Evolutionary conservation across 108 stramenopile genomes (phyloP), one percentile per base, ranked within the genome.

Genomic region (Nitzschia sp.): DNA sequence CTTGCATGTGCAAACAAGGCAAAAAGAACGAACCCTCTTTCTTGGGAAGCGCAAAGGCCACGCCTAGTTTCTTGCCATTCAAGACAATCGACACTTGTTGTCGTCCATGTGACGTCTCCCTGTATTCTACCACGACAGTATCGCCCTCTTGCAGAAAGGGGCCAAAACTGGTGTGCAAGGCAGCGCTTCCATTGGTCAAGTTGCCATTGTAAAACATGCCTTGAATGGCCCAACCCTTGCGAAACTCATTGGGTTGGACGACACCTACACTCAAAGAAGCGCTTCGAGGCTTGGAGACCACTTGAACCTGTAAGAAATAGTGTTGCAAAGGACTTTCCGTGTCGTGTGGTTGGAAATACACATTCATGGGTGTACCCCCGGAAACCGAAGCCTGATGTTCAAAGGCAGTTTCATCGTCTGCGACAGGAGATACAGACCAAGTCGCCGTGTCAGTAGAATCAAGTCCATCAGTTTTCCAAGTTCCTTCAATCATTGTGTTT

Each of bases 191-290:
- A 60, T 86, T 83, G 24, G 85, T 82, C 8, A 83, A 60, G 40
- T 86, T 86, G 10, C 85, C 81, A 69, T 86, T 86, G 76, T 86
- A 86, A 54, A 86, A 83, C 73, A 69, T 75, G 17, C 85, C 85
- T 54, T 70, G 68, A 15, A 64, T 83, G 29, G 70, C 66, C 71
- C 72, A 86, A 15, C 85, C 85, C 8, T 80, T 74, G 53, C 46
- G 63, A 42, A 86, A 78, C 14, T 72, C 60, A 9, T 52, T 52
- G 29, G 69, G 42, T 8, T 57, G 48, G 17, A 79, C 85, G 34
- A 86, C 51, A 34, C 85, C 85, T 12, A 86, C 81, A 40, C 70
- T 71, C 55, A 73, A 63, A 15, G 39, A 43, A 5, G 50, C 26
- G 15, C 50, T 52, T 15, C 6, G 5, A n/a, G 25, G 8, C 2